Conservation (phyloP, 768 basidiomycete genomes). For the Mycena floridula region DNA sequence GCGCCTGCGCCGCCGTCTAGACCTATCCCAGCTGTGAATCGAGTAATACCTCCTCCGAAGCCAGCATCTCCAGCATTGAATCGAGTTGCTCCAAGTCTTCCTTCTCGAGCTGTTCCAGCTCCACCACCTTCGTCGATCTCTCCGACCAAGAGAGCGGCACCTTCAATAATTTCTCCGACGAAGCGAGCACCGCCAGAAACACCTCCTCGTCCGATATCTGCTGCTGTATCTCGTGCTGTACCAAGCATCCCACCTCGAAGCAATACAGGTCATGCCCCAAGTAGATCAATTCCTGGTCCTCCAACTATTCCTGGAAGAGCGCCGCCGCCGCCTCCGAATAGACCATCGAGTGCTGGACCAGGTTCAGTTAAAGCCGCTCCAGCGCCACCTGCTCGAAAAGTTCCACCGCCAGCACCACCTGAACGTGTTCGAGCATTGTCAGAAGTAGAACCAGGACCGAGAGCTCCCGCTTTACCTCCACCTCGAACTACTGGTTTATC, state of each 20-base stretch:
- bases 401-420: conserved; percentile 13
- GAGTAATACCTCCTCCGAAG: conserved; percentile 25
- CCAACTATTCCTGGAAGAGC: conserved; percentile 29
- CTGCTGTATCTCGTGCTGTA: conserved; percentile 19
- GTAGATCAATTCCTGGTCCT: conserved; percentile 16
- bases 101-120: conserved; percentile 32
- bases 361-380: conserved; percentile 25
- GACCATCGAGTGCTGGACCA: conserved; percentile 30
- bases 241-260: conserved; percentile 25
- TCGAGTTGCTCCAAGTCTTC: conserved; percentile 26
- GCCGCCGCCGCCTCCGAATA: conserved; percentile 39
- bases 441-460: conserved; percentile 28
- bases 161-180: no score
- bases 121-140: conserved; percentile 16
- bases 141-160: no score
- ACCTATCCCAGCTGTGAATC: conserved; percentile 23
- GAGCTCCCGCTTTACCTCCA: conserved; percentile 20
- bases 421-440: conserved; percentile 28
- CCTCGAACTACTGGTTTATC: conserved; percentile 22
- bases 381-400: conserved; percentile 32
- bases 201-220: conserved; percentile 17
- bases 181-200: conserved; percentile 18
- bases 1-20: conserved; percentile 25
- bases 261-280: conserved; percentile 19
- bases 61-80: conserved; percentile 28